These are phyloP conservation scores for Tremella yokohamensis DNA, from an alignment of 768 basidiomycete species.

Conservation along the genomic window DNA sequence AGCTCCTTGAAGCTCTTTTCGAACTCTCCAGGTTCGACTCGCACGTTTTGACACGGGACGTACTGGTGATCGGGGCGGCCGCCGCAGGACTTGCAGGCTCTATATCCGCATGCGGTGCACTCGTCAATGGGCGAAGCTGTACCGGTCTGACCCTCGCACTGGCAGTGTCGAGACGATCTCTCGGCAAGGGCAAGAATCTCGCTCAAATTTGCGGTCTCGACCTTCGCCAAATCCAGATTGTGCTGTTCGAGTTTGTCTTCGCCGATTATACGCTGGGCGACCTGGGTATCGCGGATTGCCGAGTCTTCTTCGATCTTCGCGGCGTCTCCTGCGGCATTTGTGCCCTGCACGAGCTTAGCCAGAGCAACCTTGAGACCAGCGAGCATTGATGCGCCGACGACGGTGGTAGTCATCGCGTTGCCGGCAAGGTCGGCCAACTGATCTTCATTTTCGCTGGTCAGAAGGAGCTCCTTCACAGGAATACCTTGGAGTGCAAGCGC, in stretches of 20 bases:
- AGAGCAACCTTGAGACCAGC: constrained; percentile 69
- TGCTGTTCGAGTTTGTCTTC: constrained; percentile 64
- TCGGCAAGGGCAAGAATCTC: constrained; percentile 65
- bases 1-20: constrained; percentile 70
- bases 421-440: constrained; percentile 90
- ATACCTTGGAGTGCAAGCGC: constrained; percentile 91
- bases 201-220: constrained; percentile 53
- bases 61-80: constrained; percentile 87
- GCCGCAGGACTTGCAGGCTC: constrained; percentile 79
- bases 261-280: constrained; percentile 64
- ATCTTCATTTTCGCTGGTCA: constrained; percentile 90
- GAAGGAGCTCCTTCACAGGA: constrained; percentile 81
- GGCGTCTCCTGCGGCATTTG: constrained; percentile 67
- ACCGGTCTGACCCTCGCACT: constrained; percentile 82
- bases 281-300: constrained; percentile 57
- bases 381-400: constrained; percentile 84
- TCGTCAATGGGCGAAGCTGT: constrained; percentile 66
- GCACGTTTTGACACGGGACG: constrained; percentile 55
- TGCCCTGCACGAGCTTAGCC: constrained; percentile 65
- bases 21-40: constrained; percentile 71
- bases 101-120: constrained; percentile 72
- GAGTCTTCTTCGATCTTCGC: constrained; percentile 57
- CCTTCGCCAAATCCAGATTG: constrained; percentile 66
- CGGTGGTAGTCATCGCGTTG: constrained; percentile 96
- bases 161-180: constrained; percentile 72